These are phyloP conservation scores for Candida gigantensis DNA, from an alignment of 1,139 yeast genomes.

Conservation along the genomic window DNA sequence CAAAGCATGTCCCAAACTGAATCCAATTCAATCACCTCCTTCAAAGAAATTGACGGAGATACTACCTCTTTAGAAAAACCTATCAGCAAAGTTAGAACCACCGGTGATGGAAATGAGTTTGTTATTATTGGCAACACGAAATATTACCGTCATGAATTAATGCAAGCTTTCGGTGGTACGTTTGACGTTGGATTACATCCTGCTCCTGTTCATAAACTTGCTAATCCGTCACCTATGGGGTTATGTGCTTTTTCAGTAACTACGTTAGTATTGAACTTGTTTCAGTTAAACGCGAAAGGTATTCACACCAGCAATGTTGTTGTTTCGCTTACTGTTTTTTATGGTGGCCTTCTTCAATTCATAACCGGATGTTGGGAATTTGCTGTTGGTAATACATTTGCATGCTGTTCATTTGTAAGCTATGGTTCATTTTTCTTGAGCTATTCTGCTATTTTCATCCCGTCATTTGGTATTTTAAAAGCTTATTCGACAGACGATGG, in stretches of 20 bases:
- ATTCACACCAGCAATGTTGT: slow-evolving; percentile 35
- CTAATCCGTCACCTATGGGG: slow-evolving; percentile 65
- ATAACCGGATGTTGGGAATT: slow-evolving; percentile 69
- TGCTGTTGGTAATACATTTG: slow-evolving; percentile 62
- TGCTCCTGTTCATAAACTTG: slow-evolving; percentile 37
- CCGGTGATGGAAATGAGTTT: slow-evolving; percentile 27
- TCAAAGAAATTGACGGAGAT: background rate
- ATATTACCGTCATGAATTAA: slow-evolving; percentile 38
- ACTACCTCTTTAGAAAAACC: background rate
- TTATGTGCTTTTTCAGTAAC: slow-evolving; percentile 35
- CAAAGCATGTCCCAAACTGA: background rate
- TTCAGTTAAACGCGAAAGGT: slow-evolving; percentile 40
- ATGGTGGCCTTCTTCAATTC: slow-evolving; percentile 65
- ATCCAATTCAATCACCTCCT: background rate
- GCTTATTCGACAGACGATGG: slow-evolving; percentile 49
- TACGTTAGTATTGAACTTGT: slow-evolving; percentile 48
- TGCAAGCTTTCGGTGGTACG: slow-evolving; percentile 39
- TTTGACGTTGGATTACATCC: slow-evolving; percentile 34
- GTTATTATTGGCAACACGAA: slow-evolving; percentile 33
- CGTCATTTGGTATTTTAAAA: slow-evolving; percentile 53
- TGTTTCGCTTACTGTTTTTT: slow-evolving; percentile 46
- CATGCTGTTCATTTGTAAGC: slow-evolving; percentile 61
- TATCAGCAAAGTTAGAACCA: background rate
- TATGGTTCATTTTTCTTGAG: slow-evolving; percentile 78
- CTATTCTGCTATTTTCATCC: slow-evolving; percentile 57